phyloP scores from a whole-genome alignment of 306 rosid genomes.

The Cyamopsis tetragonoloba region DNA sequence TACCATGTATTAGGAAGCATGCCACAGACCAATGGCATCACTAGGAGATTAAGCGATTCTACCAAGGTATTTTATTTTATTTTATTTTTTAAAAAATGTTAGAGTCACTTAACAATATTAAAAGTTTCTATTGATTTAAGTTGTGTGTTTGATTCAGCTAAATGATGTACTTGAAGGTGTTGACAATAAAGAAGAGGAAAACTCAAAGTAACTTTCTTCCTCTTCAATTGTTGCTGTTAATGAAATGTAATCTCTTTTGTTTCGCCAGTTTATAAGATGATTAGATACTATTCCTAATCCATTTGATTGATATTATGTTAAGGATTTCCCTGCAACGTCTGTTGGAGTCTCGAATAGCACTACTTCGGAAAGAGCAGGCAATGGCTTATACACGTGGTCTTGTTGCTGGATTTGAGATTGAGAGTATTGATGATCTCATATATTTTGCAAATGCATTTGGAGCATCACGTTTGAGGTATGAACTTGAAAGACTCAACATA shows the following conservation, averaged over 20 bases:
- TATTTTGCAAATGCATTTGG: conserved; percentile 67
- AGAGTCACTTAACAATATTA: background rate
- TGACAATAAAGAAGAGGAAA: conserved; percentile 40
- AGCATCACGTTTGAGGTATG: conserved; percentile 61
- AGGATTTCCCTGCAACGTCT: conserved; percentile 56
- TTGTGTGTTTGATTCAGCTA: conserved; percentile 33
- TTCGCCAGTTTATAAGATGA: background rate
- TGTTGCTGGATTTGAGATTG: conserved; percentile 60
- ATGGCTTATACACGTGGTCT: conserved; percentile 73
- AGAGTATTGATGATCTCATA: conserved; percentile 47
- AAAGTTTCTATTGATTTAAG: background rate
- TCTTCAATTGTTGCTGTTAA: conserved; percentile 9
- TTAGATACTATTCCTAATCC: conserved; percentile 18
- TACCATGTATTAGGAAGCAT: conserved; percentile 23
- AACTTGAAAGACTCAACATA: background rate
- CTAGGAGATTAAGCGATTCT: conserved; percentile 42
- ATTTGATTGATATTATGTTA: conserved; percentile 6
- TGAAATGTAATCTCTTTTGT: conserved; percentile 16
- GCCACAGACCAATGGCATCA: conserved; percentile 31
- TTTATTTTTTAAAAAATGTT: background rate
- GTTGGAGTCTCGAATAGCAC: conserved; percentile 46
- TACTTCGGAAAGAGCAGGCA: conserved; percentile 62
- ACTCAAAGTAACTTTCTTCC: conserved; percentile 50
- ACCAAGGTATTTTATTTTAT: conserved; percentile 28
- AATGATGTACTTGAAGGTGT: conserved; percentile 36